Base-by-base conservation (phyloP, 169 alveolate genomes). In the Toxoplasma gondii region DNA sequence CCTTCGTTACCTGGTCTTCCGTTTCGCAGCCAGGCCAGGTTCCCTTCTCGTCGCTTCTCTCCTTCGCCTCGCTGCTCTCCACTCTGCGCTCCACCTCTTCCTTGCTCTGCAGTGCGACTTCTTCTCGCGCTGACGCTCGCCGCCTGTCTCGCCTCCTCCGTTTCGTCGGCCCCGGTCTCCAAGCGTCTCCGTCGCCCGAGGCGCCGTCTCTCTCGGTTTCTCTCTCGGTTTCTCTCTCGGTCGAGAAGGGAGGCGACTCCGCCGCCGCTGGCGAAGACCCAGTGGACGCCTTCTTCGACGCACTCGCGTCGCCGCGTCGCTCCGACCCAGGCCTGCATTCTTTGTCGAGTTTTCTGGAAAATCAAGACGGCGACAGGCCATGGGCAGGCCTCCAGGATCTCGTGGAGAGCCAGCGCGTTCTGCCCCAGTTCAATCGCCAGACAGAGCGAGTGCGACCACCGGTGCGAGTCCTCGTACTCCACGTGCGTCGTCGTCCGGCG, bases 371-470 rank as follows among this genome's bases (percentile, higher is more conserved):
- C 67, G 39, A 44, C 67, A 29, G 36, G 67, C 88, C 88, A 82
- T 39, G 53, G 88, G 45, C 34, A 36, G 24, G 67, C 53, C 64
- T 22, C 88, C 39, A 44, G 67, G 67, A 82, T 27, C 31, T 82
- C 88, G 64, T 38, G 67, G 38, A 82, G 88, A 22, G 64, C 88
- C 24, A 44, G 64, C 5, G 88, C 88, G 88, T 82, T 82, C 88
- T 82, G 88, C 64, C 88, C 88, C 53, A 82, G 53, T n/a, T 82
- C 88, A 24, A 82, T 82, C 39, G 88, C 34, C 24, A 82, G 64
- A 44, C 88, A 82, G 67, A 82, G 67, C 67, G 88, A 2, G 41
- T 82, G 88, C 39, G 88, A 31, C 88, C 88, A 82, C 31, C 67
- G 36, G 12, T 38, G 39, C 36, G 34, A 24, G 64, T 82, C 88